Evolutionary conservation across 2,329 filamentous ascomycete species (phyloP), one percentile per base, ranked within the genome.

Genomic region (Phyllosticta citrichinensis): DNA sequence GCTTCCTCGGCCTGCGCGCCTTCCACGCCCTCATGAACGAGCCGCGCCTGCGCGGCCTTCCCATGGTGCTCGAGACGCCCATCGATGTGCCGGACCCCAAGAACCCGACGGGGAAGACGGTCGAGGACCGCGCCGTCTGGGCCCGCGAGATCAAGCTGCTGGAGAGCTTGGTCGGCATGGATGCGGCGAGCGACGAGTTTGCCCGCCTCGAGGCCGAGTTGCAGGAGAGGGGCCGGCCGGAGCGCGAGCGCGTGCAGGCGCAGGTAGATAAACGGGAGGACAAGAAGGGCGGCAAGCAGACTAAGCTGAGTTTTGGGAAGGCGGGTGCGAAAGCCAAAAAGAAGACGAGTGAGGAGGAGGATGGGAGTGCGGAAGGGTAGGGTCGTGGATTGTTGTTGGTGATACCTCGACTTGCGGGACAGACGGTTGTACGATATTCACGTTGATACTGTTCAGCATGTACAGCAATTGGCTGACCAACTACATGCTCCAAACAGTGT

Each of bases 41-140:
- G 68, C 78, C 81, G 25, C 79, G 84, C 1, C 88, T 97, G 63
- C 83, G 88, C 66, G 84, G 84, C 25, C 75, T 97, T 68, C 94
- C 94, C 3, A 91, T 99, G 84, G 86, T 99, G 1, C 82, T 99
- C 8, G 94, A 99, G 78, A 99, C 94, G n/a, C 94, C 94, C 5
- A 93, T 94, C 64, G 90, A 95, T 64, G 81, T 81, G 47, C 83
- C 84, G 54, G 85, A 83, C 19, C 76, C 80, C 55, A 80, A 86
- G 65, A 87, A 87, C 52, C 5, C 24, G n/a, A n/a, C 55, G 87
- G 87, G 72, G 64, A 75, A 74, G 60, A 72, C 69, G 2, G 73
- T 86, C 47, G 88, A 96, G 69, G 91, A 97, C 73, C 90, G 87
- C 73, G 79, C 83, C 58, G 81, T 97, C 17, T 97, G 93, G 92